These are phyloP conservation scores for Ogataea pilisensis DNA, from an alignment of 805 yeast species.

Conservation along the genomic window DNA sequence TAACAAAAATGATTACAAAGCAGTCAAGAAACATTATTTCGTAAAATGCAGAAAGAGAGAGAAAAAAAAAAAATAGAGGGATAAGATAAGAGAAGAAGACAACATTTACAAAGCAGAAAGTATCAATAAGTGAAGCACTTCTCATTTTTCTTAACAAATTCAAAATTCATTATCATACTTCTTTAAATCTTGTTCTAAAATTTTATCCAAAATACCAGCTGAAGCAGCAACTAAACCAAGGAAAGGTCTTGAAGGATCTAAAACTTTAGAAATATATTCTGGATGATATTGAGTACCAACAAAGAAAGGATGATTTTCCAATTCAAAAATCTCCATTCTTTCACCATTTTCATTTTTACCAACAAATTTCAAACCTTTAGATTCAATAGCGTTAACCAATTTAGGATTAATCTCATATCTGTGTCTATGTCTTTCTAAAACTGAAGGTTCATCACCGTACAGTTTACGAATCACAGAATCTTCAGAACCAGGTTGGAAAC, in stretches of 20 bases:
- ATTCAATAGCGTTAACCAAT: slow-evolving; percentile 66
- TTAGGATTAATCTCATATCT: slow-evolving; percentile 96
- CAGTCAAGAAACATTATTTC: no score
- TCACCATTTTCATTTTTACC: slow-evolving; percentile 88
- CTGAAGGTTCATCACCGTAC: slow-evolving; percentile 66
- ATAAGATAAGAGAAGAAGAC: background rate
- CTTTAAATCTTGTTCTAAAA: slow-evolving; percentile 41
- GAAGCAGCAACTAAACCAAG: slow-evolving; percentile 95
- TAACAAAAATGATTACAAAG: no score
- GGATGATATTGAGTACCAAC: slow-evolving; percentile 99
- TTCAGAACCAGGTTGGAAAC: slow-evolving; percentile 64
- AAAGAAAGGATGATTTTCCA: slow-evolving; percentile 81
- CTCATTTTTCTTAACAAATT: no score
- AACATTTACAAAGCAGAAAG: no score
- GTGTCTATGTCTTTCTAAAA: slow-evolving; percentile 95
- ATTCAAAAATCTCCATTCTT: slow-evolving; percentile 93
- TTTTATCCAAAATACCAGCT: slow-evolving; percentile 71
- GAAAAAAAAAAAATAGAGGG: background rate
- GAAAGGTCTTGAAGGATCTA: slow-evolving; percentile 95
- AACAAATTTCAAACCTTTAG: slow-evolving; percentile 77
- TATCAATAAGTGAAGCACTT: no score
- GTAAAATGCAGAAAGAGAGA: no score
- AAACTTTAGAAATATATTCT: slow-evolving; percentile 92
- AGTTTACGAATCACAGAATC: slow-evolving; percentile 63
- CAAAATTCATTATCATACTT: slow-evolving; percentile 31